Evolutionary conservation across 805 yeast species (phyloP).

Genomic region (Scheffersomyces lignosus): DNA sequence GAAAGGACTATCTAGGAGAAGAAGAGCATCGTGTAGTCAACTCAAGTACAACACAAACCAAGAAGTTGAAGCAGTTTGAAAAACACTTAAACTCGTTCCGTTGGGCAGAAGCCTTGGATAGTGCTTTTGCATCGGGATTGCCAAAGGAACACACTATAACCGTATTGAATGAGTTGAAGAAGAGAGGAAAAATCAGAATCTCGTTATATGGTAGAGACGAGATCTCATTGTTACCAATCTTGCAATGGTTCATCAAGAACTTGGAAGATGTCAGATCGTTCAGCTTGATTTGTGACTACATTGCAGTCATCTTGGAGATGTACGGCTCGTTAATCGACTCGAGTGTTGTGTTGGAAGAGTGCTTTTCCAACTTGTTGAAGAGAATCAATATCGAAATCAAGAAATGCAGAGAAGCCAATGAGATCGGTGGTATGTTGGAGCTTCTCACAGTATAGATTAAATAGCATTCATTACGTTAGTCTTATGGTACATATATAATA

Average conservation of each 20-base stretch:
- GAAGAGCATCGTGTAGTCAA: slow-evolving; percentile 72
- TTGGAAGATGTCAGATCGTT: slow-evolving; percentile 79
- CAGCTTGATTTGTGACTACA: slow-evolving; percentile 62
- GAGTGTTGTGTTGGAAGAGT: slow-evolving; percentile 75
- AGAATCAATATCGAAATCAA: slow-evolving; percentile 68
- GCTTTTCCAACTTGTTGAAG: slow-evolving; percentile 58
- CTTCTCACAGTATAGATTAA: slow-evolving; percentile 55
- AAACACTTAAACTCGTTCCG: slow-evolving; percentile 80
- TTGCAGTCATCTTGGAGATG: slow-evolving; percentile 68
- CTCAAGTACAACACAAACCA: slow-evolving; percentile 53
- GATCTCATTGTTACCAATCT: slow-evolving; percentile 76
- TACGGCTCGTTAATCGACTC: slow-evolving; percentile 73
- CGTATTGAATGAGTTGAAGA: slow-evolving; percentile 81
- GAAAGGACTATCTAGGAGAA: slow-evolving; percentile 88
- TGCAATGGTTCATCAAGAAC: slow-evolving; percentile 77
- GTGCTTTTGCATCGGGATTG: slow-evolving; percentile 77
- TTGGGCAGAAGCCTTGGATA: slow-evolving; percentile 91
- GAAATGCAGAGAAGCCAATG: slow-evolving; percentile 83
- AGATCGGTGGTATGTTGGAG: slow-evolving; percentile 91
- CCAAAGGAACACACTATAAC: slow-evolving; percentile 80
- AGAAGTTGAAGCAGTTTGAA: slow-evolving; percentile 79
- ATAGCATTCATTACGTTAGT: not conserved
- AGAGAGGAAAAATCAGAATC: slow-evolving; percentile 85
- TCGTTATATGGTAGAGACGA: slow-evolving; percentile 84
- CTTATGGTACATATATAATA: not conserved